These are phyloP conservation scores for Linnemannia schmuckeri DNA, from an alignment of 192 early-diverging fungal species.

Conservation along the genomic window DNA sequence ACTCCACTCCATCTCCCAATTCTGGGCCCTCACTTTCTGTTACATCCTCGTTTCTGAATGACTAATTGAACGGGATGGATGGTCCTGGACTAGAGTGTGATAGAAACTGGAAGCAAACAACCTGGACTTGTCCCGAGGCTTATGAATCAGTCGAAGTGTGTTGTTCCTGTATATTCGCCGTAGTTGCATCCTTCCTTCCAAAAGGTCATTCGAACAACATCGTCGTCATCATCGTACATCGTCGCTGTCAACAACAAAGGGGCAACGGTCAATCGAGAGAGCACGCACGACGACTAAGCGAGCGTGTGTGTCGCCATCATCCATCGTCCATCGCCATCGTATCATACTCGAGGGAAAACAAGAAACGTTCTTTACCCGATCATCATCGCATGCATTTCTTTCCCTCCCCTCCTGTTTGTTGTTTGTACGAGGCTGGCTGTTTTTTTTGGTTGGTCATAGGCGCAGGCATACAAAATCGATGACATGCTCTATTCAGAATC, in stretches of 20 bases:
- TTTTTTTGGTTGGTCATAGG: background rate
- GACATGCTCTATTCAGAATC: background rate
- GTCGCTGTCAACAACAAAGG: background rate
- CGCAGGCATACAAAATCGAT: background rate
- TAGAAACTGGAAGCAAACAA: background rate
- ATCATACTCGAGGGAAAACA: background rate
- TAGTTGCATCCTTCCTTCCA: background rate
- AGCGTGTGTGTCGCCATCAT: background rate
- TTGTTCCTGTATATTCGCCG: background rate
- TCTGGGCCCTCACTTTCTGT: no score
- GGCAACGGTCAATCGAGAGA: background rate
- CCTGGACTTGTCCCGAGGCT: background rate
- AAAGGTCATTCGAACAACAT: background rate
- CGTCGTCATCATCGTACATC: background rate
- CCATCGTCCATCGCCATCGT: background rate
- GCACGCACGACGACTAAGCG: background rate
- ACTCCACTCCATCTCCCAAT: no score
- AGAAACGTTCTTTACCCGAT: background rate
- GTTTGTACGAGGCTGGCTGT: background rate
- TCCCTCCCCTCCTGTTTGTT: background rate
- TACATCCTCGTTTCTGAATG: no score
- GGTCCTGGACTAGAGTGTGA: no score
- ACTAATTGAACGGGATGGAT: no score
- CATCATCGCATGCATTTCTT: background rate
- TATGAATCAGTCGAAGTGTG: background rate